These are phyloP conservation scores for Coniochaeta ligniaria DNA, from an alignment of 2,329 filamentous ascomycete species.

Conservation along the genomic window DNA sequence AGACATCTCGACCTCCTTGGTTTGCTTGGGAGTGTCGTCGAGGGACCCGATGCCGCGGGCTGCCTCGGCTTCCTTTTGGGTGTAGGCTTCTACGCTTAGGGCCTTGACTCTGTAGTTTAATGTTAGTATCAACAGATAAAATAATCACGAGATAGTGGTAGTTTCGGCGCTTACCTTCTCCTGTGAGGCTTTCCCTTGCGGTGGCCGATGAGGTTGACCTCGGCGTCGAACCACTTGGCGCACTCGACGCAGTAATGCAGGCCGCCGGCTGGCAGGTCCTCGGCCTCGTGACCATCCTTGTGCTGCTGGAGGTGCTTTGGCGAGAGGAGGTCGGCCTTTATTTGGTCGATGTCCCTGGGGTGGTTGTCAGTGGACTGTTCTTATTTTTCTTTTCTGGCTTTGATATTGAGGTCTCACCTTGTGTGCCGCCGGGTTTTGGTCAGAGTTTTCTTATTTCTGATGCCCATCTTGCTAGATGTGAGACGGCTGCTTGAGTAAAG, in stretches of 20 bases:
- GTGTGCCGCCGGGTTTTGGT: slow-evolving; percentile 69
- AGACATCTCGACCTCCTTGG: slow-evolving; percentile 32
- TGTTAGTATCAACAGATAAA: slow-evolving; percentile 11
- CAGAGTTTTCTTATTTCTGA: slow-evolving; percentile 57
- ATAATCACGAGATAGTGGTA: neutral
- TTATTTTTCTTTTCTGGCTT: neutral
- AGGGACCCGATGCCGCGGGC: slow-evolving; percentile 52
- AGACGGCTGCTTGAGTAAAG: neutral
- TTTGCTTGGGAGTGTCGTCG: slow-evolving; percentile 20
- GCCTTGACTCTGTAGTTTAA: slow-evolving; percentile 59
- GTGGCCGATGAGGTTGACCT: slow-evolving; percentile 68
- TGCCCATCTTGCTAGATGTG: slow-evolving; percentile 49
- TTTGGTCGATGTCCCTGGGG: slow-evolving; percentile 83
- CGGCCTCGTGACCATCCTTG: slow-evolving; percentile 69
- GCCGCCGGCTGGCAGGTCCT: slow-evolving; percentile 84
- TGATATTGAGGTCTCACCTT: slow-evolving; percentile 37
- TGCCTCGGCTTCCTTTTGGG: slow-evolving; percentile 78
- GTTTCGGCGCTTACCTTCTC: slow-evolving; percentile 54
- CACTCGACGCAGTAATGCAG: slow-evolving; percentile 86
- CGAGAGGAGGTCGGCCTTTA: slow-evolving; percentile 73
- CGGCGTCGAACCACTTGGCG: slow-evolving; percentile 92
- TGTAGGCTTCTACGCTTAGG: slow-evolving; percentile 77
- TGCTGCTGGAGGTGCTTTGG: slow-evolving; percentile 74
- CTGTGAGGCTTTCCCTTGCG: slow-evolving; percentile 88
- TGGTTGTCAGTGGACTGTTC: slow-evolving; percentile 7